These are phyloP conservation scores for Pseudogymnoascus sp. DNA, from an alignment of 2,329 filamentous ascomycete species.

Conservation along the genomic window DNA sequence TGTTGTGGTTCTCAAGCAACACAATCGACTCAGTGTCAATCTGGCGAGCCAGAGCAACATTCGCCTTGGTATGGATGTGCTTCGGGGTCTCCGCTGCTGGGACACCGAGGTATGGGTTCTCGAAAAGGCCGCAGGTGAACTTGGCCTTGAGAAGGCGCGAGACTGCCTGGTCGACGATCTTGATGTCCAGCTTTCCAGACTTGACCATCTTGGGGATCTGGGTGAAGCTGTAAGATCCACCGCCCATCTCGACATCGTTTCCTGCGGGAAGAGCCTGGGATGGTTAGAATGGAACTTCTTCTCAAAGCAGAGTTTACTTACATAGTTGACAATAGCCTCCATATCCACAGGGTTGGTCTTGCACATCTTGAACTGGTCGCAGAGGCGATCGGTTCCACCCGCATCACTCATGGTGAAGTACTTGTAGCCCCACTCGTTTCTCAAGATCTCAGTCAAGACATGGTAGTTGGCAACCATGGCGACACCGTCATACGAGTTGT, in stretches of 20 bases:
- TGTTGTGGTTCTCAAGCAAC: slow-evolving; percentile 68
- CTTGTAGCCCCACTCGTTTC: slow-evolving; percentile 67
- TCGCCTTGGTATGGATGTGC: slow-evolving; percentile 61
- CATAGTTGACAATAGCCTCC: slow-evolving; percentile 56
- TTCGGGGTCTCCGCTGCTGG: slow-evolving; percentile 48
- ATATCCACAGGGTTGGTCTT: slow-evolving; percentile 54
- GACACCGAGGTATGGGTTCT: slow-evolving; percentile 59
- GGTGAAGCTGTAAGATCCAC: slow-evolving; percentile 64
- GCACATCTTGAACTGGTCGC: slow-evolving; percentile 59
- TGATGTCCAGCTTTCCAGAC: slow-evolving; percentile 52
- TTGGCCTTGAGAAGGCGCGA: slow-evolving; percentile 60
- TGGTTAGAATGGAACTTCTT: background rate
- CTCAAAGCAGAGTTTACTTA: slow-evolving; percentile 24
- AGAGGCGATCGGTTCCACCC: slow-evolving; percentile 64
- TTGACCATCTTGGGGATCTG: slow-evolving; percentile 60
- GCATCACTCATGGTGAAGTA: slow-evolving; percentile 62
- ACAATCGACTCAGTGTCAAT: slow-evolving; percentile 77
- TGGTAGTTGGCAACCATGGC: slow-evolving; percentile 61
- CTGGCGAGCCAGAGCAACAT: slow-evolving; percentile 62
- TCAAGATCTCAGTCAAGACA: slow-evolving; percentile 61
- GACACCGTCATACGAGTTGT: slow-evolving; percentile 68
- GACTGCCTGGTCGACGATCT: slow-evolving; percentile 60
- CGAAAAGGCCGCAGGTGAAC: slow-evolving; percentile 65
- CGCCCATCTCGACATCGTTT: slow-evolving; percentile 71
- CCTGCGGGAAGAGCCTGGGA: slow-evolving; percentile 57